Evolutionary conservation across 164 flowering plant genomes (phyloP).

Genomic region (Aristolochia contorta): DNA sequence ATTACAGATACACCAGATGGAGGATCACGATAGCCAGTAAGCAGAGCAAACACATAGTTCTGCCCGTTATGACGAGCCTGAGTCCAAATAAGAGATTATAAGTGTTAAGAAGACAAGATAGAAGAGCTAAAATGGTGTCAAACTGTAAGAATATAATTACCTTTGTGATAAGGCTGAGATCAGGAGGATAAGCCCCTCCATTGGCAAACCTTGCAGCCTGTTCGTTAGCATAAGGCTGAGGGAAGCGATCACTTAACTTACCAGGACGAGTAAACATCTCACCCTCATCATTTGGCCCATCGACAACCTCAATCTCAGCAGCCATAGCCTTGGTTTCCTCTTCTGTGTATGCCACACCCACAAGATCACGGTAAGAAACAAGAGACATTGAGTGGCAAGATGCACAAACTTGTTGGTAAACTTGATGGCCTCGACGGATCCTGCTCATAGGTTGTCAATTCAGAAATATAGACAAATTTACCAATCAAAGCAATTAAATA

Average conservation of each 20-base stretch:
- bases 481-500: background rate
- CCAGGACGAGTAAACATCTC: slow-evolving; percentile 92
- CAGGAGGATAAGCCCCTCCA: slow-evolving; percentile 92
- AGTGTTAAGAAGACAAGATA: background rate
- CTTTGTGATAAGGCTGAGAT: slow-evolving; percentile 79
- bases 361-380: slow-evolving; percentile 77
- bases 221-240: slow-evolving; percentile 74
- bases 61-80: slow-evolving; percentile 96
- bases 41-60: slow-evolving; percentile 78
- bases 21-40: slow-evolving; percentile 87
- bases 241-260: slow-evolving; percentile 79
- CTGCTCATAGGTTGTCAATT: slow-evolving; percentile 19
- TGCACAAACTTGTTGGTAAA: slow-evolving; percentile 88
- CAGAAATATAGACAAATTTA: too few relatives aligned
- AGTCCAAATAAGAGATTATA: slow-evolving; percentile 6
- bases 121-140: background rate
- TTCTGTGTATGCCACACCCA: slow-evolving; percentile 85
- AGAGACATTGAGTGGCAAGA: slow-evolving; percentile 86
- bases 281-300: slow-evolving; percentile 91
- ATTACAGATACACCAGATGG: slow-evolving; percentile 83
- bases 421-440: slow-evolving; percentile 91
- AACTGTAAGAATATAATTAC: slow-evolving; percentile 18
- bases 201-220: slow-evolving; percentile 85
- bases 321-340: slow-evolving; percentile 86
- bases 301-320: slow-evolving; percentile 85